Conservation (phyloP, 129 eudicot species). For the Artemisia annua region DNA sequence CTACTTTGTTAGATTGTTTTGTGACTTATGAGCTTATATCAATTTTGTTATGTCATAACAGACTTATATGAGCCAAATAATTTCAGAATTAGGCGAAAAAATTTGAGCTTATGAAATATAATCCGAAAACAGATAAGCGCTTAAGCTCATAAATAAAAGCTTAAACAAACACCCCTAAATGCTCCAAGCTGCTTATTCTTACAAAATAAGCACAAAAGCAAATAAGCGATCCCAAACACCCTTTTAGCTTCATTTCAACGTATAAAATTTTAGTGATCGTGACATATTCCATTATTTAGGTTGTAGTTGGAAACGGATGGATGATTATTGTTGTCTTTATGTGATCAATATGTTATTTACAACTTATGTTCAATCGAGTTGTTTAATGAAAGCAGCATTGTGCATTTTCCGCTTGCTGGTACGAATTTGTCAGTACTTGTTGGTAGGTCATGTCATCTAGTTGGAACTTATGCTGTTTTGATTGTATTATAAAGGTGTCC, state of each 20-base stretch:
- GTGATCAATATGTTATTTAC: background rate
- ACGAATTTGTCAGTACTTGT: background rate
- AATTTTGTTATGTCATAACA: background rate
- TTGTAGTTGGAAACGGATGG: background rate
- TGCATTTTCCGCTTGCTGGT: conserved; percentile 3
- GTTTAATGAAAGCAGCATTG: background rate
- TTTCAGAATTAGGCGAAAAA: background rate
- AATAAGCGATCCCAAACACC: too few species aligned
- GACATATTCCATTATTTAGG: background rate
- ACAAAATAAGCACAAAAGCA: too few species aligned
- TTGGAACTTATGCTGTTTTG: conserved; percentile 16
- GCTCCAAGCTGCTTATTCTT: too few species aligned
- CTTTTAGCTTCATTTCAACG: background rate
- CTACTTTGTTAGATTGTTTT: background rate
- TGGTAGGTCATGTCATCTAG: background rate
- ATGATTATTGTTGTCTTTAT: background rate
- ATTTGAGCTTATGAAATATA: too few species aligned
- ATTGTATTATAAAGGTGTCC: conserved; percentile 56
- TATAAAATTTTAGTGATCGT: background rate
- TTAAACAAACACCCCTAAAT: too few species aligned
- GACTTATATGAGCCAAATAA: background rate
- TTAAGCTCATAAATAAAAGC: too few species aligned
- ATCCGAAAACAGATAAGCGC: too few species aligned
- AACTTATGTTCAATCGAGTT: conserved; percentile 2
- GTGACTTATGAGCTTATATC: background rate